Evolutionary conservation across 148 eudicot species (phyloP).

Genomic region (Cornus suecica): DNA sequence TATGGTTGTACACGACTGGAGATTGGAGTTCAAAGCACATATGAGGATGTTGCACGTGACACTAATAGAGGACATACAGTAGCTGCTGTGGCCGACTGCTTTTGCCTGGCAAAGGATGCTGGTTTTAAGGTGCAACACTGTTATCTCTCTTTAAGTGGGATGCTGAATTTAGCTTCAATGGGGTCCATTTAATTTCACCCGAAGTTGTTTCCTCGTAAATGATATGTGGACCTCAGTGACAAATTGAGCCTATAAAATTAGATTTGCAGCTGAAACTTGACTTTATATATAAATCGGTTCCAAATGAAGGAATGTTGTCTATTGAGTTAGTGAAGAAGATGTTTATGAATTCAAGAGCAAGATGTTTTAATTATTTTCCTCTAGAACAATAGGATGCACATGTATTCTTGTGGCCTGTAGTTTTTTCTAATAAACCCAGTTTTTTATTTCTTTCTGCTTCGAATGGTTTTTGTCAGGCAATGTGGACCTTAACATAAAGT

Average conservation of each 20-base stretch:
- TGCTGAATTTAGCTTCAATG: slow-evolving; percentile 7
- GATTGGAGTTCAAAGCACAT: slow-evolving; percentile 98
- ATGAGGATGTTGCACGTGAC: slow-evolving; percentile 99
- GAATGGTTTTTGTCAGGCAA: background rate
- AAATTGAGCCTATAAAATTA: background rate
- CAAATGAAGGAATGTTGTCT: too few species aligned
- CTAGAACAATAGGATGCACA: background rate
- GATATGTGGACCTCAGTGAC: background rate
- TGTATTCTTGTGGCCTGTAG: background rate
- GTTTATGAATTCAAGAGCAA: background rate
- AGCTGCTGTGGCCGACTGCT: slow-evolving; percentile 99
- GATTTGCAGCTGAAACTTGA: background rate
- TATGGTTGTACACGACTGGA: slow-evolving; percentile 71
- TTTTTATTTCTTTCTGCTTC: background rate
- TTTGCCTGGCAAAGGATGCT: slow-evolving; percentile 97
- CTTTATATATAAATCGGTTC: too few species aligned
- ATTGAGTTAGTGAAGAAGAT: too few species aligned
- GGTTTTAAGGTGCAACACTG: slow-evolving; percentile 78
- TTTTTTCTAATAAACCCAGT: background rate
- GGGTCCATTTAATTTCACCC: background rate
- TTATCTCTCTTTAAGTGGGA: slow-evolving; percentile 5
- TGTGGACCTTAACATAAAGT: background rate
- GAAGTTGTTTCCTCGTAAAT: background rate
- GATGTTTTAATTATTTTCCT: background rate
- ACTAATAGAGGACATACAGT: slow-evolving; percentile 98